Conservation (phyloP, 2,329 filamentous ascomycete species). For the Simplicillium aogashimaense region DNA sequence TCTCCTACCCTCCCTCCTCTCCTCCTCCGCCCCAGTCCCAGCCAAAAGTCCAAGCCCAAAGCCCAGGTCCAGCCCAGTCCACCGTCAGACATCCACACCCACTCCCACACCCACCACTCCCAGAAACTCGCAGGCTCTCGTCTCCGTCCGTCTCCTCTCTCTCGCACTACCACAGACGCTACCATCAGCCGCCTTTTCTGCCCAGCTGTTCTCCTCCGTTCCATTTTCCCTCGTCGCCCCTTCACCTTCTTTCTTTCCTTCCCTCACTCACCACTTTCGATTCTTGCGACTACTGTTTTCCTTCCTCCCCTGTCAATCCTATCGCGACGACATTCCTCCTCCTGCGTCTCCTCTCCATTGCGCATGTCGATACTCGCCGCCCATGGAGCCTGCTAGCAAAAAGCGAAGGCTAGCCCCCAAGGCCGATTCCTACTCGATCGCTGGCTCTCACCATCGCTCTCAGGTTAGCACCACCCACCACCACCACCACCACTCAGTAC, state of each 20-base stretch:
- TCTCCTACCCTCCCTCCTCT: too few relatives aligned
- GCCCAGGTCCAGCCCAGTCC: too few relatives aligned
- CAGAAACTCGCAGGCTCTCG: too few relatives aligned
- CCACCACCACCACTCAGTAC: conserved; percentile 23
- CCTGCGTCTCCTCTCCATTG: conserved; percentile 1
- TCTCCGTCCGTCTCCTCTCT: neutral
- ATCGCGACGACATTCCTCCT: neutral
- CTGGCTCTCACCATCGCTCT: conserved; percentile 12
- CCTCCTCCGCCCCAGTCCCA: too few relatives aligned
- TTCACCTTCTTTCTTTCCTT: conserved; percentile 1
- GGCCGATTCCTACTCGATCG: conserved; percentile 14
- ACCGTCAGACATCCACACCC: too few relatives aligned
- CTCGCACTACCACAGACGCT: neutral
- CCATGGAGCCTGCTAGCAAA: conserved; percentile 33
- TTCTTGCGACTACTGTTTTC: conserved; percentile 8
- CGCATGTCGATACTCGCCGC: neutral
- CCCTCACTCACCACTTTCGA: neutral
- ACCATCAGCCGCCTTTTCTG: neutral
- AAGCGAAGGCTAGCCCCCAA: conserved; percentile 34
- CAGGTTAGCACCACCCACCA: conserved; percentile 15
- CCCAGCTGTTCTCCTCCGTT: neutral
- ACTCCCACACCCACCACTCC: too few relatives aligned
- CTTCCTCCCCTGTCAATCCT: conserved; percentile 5
- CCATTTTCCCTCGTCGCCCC: conserved; percentile 1
- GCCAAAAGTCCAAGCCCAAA: too few relatives aligned